A percentile compares a stretch with the other conserved stretches of the same genome.
These are phyloP conservation scores for Vaccinium darrowii DNA, from an alignment of 148 eudicot genomes.

Conservation along the genomic window DNA sequence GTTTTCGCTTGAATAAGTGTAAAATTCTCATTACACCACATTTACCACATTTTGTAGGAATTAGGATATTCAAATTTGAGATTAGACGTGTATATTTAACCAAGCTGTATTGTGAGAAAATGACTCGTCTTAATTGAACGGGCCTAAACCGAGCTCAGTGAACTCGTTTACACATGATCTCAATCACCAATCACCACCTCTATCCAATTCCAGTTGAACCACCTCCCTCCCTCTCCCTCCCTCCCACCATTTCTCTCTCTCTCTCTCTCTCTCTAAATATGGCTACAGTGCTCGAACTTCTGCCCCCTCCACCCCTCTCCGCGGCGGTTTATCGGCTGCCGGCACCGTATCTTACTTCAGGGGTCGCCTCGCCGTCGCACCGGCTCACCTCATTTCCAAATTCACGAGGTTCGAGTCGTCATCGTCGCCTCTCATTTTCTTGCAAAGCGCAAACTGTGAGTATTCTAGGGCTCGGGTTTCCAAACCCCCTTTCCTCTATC, in stretches of 20 bases:
- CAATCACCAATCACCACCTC: not conserved
- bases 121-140: too few species aligned
- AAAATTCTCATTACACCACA: too few species aligned
- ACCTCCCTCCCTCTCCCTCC: not conserved
- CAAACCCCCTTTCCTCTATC: not conserved
- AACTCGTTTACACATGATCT: not conserved
- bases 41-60: too few species aligned
- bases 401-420: not conserved
- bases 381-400: not conserved
- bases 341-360: not conserved
- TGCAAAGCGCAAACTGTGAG: constrained; percentile 19
- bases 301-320: constrained; percentile 5
- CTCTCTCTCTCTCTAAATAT: constrained; percentile 14
- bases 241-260: not conserved
- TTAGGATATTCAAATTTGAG: too few species aligned
- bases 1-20: too few species aligned
- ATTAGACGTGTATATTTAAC: too few species aligned
- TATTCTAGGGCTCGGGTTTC: not conserved
- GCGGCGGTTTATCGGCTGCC: not conserved
- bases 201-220: constrained; percentile 5
- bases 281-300: constrained; percentile 13
- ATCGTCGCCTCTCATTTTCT: not conserved
- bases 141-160: not conserved
- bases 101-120: too few species aligned
- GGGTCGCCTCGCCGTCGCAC: not conserved